Base-by-base conservation (phyloP, 352 stramenopile species). In the Phytophthora capsici region DNA sequence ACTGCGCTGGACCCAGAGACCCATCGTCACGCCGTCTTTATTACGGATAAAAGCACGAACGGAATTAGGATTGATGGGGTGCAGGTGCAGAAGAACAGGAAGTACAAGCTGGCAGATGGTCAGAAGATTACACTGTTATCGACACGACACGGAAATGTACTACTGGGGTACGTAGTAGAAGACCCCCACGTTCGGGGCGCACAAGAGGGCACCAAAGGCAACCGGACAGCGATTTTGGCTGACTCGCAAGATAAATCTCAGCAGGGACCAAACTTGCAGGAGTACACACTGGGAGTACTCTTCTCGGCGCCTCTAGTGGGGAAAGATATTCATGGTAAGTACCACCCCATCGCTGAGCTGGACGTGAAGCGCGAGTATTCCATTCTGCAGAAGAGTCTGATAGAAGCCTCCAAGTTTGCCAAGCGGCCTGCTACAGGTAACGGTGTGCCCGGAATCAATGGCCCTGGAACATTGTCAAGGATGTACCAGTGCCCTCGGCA, bases 281-380 rank as follows among this genome's bases (percentile, higher is more conserved):
- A 92, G 47, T 87, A 97, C 50, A 95, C 85, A 8, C 84, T 98
- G 7, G 92, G 90, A 16, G 93, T 98, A n/a, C 64, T 99, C 23
- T 98, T 99, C 62, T 97, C 95, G 4, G 89, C 91, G 1, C 96
- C 96, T 4, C 71, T 99, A 16, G 96, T 98, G 4, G 95, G 91
- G 23, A 93, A 92, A 61, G 93, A 98, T 66, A 81, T 90, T 16
- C 71, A 94, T 37, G 90, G 90, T 34, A 89, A 90, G 56, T 91
- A 98, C 22, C 88, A 96, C 57, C 91, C 94, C 17, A 97, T 98
- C 63, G 90, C 94, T 16, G 84, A 92, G 37, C 60, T 94, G 28
- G 86, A 92, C 22, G 82, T 94, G n/a, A 88, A 87, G 53, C 79
- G 84, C 6, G 86, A 94, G 63, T 94, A 94, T 56, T 82, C 72